Conservation (phyloP, 192 early-diverging fungal species). For the Coemansia sp. region DNA sequence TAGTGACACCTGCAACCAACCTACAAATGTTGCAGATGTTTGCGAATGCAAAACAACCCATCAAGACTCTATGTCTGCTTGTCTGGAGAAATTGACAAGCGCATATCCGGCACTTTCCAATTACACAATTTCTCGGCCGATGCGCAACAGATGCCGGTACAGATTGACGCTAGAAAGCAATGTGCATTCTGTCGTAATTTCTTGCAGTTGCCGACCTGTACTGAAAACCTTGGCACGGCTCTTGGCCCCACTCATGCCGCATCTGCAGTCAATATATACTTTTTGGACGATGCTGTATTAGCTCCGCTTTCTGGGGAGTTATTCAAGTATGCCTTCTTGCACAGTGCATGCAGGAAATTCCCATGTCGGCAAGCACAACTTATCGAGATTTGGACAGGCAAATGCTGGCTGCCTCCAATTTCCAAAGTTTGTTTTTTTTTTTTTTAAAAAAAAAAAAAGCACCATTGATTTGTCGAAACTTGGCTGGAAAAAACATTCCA, state of each 20-base stretch:
- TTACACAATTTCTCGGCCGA: not conserved
- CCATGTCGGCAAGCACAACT: not conserved
- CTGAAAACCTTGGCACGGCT: not conserved
- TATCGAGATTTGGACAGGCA: not conserved
- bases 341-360: not conserved
- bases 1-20: not conserved
- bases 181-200: not conserved
- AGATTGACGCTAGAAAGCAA: not conserved
- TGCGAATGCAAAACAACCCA: not conserved
- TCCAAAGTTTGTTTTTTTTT: no score
- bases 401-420: not conserved
- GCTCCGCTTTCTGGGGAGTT: not conserved
- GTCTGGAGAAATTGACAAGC: not conserved
- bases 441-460: not conserved
- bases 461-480: no score
- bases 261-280: slow-evolving; percentile 1
- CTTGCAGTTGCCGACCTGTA: not conserved
- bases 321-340: not conserved
- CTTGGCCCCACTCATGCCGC: not conserved
- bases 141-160: not conserved
- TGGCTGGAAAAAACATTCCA: no score
- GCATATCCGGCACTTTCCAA: not conserved
- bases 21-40: not conserved
- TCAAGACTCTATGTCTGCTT: not conserved
- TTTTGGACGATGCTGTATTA: not conserved